Percentiles rank a stretch among this genome's conserved stretches.
phyloP scores from a whole-genome alignment of 1,284 basidiomycete genomes.

The Leucoagaricus sp. region DNA sequence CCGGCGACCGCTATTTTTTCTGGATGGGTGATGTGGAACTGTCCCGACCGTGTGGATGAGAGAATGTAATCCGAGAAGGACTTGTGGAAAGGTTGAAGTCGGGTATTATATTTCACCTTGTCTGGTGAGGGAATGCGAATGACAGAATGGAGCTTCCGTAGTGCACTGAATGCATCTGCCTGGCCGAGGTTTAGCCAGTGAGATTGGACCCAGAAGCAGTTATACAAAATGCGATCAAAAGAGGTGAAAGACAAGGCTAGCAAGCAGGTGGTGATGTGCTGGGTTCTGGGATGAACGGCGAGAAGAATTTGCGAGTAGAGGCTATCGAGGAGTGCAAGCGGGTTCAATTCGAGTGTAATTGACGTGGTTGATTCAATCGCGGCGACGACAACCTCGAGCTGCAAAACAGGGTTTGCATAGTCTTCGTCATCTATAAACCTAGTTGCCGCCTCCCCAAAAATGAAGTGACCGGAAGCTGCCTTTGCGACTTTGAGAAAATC shows the following conservation, averaged over 20 bases:
- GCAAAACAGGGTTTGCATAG: background rate
- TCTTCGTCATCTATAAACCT: background rate
- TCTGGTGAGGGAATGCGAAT: background rate
- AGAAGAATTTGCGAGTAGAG: conserved; percentile 1
- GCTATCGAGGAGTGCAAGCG: background rate
- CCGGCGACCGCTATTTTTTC: background rate
- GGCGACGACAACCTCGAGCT: background rate
- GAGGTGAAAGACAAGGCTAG: background rate
- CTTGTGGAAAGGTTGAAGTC: background rate
- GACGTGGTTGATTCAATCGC: background rate
- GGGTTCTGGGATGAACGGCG: background rate
- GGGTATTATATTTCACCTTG: background rate
- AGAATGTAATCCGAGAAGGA: conserved; percentile 1
- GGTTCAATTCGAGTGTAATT: background rate
- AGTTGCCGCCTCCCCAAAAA: background rate
- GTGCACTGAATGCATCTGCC: background rate
- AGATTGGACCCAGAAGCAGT: background rate
- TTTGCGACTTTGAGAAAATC: background rate
- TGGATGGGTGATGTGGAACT: background rate
- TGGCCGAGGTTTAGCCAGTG: background rate
- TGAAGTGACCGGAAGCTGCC: background rate
- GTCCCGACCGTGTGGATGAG: background rate
- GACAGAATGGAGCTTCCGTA: conserved; percentile 4
- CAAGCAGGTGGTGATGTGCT: background rate
- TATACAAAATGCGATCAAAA: too few species aligned